Percentiles rank a stretch among this genome's conserved stretches.
Conservation (phyloP, 2,329 filamentous ascomycete species). For the Pestalotiopsis sp. region DNA sequence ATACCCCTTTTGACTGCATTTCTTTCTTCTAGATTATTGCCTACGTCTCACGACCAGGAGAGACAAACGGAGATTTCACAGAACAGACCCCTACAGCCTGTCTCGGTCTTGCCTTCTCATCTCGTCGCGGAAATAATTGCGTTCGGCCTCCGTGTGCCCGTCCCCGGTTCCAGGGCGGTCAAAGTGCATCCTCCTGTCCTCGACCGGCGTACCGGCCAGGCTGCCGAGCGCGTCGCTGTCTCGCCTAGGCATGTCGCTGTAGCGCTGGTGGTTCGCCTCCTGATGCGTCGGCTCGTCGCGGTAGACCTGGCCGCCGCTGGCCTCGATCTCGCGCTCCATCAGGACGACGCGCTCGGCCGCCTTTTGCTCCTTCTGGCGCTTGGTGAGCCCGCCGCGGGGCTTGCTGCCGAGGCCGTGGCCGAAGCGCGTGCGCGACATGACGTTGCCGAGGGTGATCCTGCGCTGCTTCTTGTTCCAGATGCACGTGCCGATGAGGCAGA, state of each 20-base stretch:
- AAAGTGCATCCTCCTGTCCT: constrained; percentile 43
- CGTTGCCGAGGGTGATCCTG: constrained; percentile 51
- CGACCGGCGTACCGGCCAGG: constrained; percentile 49
- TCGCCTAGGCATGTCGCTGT: neutral
- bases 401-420: constrained; percentile 48
- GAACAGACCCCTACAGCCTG: constrained; percentile 28
- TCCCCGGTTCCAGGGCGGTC: constrained; percentile 24
- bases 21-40: neutral
- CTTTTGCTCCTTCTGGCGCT: constrained; percentile 30
- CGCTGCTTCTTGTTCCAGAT: constrained; percentile 58
- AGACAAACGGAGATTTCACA: neutral
- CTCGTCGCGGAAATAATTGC: constrained; percentile 54
- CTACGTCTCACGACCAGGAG: neutral
- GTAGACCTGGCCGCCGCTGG: constrained; percentile 36
- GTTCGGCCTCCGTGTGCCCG: constrained; percentile 19
- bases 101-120: constrained; percentile 48
- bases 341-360: constrained; percentile 47
- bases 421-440: constrained; percentile 50
- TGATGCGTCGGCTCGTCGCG: constrained; percentile 33
- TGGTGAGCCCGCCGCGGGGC: constrained; percentile 34
- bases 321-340: constrained; percentile 37
- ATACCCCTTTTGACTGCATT: neutral
- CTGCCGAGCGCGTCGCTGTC: constrained; percentile 52
- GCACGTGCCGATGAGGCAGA: constrained; percentile 57
- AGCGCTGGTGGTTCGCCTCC: constrained; percentile 8